Conservation (phyloP, 495 filamentous ascomycete genomes). For the Neohortaea acidophila region DNA sequence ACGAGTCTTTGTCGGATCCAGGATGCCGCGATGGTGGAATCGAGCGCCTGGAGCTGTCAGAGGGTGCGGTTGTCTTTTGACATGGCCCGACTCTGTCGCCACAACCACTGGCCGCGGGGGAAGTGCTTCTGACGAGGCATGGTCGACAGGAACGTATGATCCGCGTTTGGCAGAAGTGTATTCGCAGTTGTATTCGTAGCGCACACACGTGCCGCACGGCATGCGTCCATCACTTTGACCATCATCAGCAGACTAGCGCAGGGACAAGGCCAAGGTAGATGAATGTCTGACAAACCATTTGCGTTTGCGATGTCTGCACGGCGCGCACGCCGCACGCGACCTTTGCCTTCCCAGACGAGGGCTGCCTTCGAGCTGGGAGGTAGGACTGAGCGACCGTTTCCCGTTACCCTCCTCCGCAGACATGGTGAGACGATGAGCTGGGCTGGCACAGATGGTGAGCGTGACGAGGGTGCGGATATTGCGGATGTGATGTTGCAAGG, state of each 20-base stretch:
- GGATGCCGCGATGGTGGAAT: slow-evolving; percentile 21
- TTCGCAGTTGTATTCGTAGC: slow-evolving; percentile 35
- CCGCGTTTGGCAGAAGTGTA: slow-evolving; percentile 20
- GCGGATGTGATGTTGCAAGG: no score
- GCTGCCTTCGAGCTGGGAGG: not conserved
- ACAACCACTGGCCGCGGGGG: not conserved
- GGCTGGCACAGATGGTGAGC: no score
- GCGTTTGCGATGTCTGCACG: slow-evolving; percentile 36
- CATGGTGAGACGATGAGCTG: not conserved
- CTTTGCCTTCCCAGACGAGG: slow-evolving; percentile 16
- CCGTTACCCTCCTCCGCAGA: not conserved
- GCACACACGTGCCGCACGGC: slow-evolving; percentile 33
- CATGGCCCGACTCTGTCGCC: no score
- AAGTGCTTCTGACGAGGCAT: slow-evolving; percentile 9
- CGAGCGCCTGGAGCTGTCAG: slow-evolving; percentile 9
- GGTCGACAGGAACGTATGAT: slow-evolving; percentile 8
- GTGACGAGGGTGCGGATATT: not conserved
- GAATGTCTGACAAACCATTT: no score
- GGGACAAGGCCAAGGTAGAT: not conserved
- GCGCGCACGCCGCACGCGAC: slow-evolving; percentile 31
- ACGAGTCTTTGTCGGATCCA: slow-evolving; percentile 19
- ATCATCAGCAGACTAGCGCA: not conserved
- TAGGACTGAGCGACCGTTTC: not conserved
- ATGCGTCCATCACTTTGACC: slow-evolving; percentile 22
- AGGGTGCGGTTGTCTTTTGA: slow-evolving; percentile 11